Evolutionary conservation across 495 filamentous ascomycete species (phyloP).

Genomic region (Astrocystis sublimbata): DNA sequence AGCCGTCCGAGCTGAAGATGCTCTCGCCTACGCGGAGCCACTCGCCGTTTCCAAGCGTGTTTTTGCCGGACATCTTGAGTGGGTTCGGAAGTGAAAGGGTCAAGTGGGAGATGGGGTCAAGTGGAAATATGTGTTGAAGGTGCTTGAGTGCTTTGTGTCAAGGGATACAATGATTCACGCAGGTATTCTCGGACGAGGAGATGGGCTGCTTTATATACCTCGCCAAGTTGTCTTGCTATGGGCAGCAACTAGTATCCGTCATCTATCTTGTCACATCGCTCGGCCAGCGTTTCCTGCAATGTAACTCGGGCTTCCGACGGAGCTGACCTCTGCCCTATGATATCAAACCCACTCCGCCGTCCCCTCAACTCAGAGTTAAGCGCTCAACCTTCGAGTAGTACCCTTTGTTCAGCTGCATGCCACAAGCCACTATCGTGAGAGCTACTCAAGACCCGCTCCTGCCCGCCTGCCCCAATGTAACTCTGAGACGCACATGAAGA

Average conservation of each 20-base stretch:
- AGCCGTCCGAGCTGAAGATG: constrained; percentile 29
- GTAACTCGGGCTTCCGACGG: not conserved
- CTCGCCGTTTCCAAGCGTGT: constrained; percentile 34
- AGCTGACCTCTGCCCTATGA: not conserved
- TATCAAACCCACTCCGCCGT: too few species aligned
- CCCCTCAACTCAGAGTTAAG: not conserved
- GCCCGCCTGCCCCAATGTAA: not conserved
- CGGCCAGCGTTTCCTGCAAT: not conserved
- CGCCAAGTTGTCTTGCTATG: not conserved
- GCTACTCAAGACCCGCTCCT: not conserved
- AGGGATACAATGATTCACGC: not conserved
- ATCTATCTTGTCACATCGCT: not conserved
- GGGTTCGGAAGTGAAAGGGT: not conserved
- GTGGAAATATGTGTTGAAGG: not conserved
- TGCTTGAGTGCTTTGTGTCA: not conserved
- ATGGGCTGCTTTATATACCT: constrained; percentile 8
- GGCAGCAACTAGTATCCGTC: not conserved
- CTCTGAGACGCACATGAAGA: not conserved
- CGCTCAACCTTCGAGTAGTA: not conserved
- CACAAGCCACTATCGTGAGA: not conserved
- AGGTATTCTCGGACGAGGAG: not conserved
- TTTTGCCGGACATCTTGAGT: constrained; percentile 23
- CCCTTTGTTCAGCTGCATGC: not conserved
- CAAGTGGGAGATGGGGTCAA: not conserved
- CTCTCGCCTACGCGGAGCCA: constrained; percentile 27